Percentiles rank a stretch among this genome's conserved stretches.
Conservation (phyloP, 2,329 filamentous ascomycete species). For the Colletotrichum costaricense region DNA sequence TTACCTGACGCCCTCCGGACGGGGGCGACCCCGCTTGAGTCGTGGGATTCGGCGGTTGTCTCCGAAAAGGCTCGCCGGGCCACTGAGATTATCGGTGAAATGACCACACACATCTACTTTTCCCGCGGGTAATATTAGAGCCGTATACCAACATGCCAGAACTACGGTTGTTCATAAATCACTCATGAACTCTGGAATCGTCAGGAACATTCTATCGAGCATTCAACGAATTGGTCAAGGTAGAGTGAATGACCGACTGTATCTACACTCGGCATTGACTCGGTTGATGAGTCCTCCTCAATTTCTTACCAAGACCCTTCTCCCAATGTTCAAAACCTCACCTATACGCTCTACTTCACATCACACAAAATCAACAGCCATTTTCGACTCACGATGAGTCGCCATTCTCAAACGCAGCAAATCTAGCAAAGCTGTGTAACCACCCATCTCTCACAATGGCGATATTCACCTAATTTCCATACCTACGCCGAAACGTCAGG, state of each 20-base stretch:
- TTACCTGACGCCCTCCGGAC: constrained; percentile 21
- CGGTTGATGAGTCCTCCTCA: background rate
- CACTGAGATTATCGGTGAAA: background rate
- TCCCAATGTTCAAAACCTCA: too few relatives aligned
- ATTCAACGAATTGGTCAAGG: background rate
- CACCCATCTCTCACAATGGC: background rate
- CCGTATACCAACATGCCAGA: background rate
- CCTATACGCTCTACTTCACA: background rate
- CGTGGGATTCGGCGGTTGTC: background rate
- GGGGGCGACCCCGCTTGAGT: constrained; percentile 14
- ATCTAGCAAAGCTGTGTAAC: background rate
- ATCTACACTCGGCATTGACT: background rate
- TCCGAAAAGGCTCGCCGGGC: background rate
- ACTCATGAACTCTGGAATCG: background rate
- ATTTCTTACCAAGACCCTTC: too few relatives aligned
- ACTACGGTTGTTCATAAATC: background rate
- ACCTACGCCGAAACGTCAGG: background rate
- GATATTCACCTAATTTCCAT: background rate
- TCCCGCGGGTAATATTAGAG: background rate
- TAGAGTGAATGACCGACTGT: background rate
- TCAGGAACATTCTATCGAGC: background rate
- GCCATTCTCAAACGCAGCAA: background rate
- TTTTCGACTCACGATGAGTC: background rate
- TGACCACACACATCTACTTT: background rate
- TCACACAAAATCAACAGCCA: background rate